phyloP scores from a whole-genome alignment of 2,329 filamentous ascomycete genomes.

The Claviceps spartinae region DNA sequence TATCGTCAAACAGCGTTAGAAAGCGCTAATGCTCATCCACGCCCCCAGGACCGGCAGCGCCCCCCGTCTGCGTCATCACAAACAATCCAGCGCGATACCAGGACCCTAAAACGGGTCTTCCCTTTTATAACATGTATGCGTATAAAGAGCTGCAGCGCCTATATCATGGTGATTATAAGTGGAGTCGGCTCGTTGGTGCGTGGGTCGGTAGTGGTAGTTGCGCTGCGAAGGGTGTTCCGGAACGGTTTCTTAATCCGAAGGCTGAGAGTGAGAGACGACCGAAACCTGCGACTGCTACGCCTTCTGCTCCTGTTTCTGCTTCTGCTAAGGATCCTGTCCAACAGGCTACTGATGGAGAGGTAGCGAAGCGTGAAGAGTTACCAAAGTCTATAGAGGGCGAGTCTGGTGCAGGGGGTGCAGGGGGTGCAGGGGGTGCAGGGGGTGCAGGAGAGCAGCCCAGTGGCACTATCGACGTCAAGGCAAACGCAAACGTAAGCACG shows the following conservation, averaged over 20 bases:
- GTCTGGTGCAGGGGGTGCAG: not conserved
- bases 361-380: not conserved
- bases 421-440: no score
- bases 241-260: conserved; percentile 46
- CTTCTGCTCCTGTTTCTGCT: no score
- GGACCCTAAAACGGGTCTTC: conserved; percentile 72
- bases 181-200: conserved; percentile 67
- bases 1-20: not conserved
- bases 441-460: no score
- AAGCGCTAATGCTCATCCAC: no score
- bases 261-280: not conserved
- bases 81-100: conserved; percentile 68
- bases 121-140: conserved; percentile 66
- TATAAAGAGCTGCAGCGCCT: conserved; percentile 73
- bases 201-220: conserved; percentile 60
- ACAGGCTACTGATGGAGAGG: not conserved
- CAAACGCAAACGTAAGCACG: no score
- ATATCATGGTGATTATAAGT: conserved; percentile 59
- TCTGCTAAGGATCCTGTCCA: no score
- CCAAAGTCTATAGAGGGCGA: not conserved
- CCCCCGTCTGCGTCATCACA: conserved; percentile 65
- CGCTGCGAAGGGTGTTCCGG: conserved; percentile 66
- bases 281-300: not conserved
- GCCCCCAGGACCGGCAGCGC: conserved; percentile 32
- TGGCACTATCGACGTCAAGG: no score